These are phyloP conservation scores for Hyphopichia burtonii DNA, from an alignment of 1,139 yeast genomes.

Conservation along the genomic window DNA sequence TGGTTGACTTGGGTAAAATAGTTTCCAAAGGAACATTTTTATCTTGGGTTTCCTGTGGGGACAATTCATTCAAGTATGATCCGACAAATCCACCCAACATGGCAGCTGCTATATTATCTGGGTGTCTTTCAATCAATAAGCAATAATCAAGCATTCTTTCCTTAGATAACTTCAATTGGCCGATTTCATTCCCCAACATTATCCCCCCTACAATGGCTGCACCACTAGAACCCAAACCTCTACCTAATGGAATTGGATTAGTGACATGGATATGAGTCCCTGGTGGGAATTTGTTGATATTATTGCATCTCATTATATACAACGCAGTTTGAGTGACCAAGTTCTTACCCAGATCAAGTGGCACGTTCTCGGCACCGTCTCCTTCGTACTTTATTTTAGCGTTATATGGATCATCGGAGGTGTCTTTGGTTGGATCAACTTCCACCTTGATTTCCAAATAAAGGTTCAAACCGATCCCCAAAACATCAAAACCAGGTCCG, in stretches of 20 bases:
- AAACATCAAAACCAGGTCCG: conserved; percentile 97
- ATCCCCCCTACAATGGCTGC: conserved; percentile 98
- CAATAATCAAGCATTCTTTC: conserved; percentile 90
- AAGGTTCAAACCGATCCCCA: conserved; percentile 83
- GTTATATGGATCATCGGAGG: conserved; percentile 62
- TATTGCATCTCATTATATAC: conserved; percentile 83
- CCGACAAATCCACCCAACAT: conserved; percentile 99
- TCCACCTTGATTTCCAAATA: conserved; percentile 68
- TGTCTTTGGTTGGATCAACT: conserved; percentile 53
- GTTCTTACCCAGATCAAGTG: conserved; percentile 72
- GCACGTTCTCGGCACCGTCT: conserved; percentile 75
- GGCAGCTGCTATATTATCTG: conserved; percentile 97
- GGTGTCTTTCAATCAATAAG: conserved; percentile 95
- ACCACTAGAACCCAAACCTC: conserved; percentile 98
- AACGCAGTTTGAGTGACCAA: conserved; percentile 90
- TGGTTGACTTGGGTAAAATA: conserved; percentile 75
- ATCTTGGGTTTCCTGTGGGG: conserved; percentile 65
- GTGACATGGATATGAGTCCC: conserved; percentile 82
- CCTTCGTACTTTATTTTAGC: conserved; percentile 72
- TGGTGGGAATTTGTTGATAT: conserved; percentile 67
- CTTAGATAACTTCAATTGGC: conserved; percentile 67
- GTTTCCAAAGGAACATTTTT: conserved; percentile 82
- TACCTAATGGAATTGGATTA: conserved; percentile 93
- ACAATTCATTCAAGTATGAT: conserved; percentile 79
- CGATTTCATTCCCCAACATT: conserved; percentile 84